These are phyloP conservation scores for Marchantia polymorpha DNA, from an alignment of 225 moss, liverwort and hornwort species.

Conservation along the genomic window DNA sequence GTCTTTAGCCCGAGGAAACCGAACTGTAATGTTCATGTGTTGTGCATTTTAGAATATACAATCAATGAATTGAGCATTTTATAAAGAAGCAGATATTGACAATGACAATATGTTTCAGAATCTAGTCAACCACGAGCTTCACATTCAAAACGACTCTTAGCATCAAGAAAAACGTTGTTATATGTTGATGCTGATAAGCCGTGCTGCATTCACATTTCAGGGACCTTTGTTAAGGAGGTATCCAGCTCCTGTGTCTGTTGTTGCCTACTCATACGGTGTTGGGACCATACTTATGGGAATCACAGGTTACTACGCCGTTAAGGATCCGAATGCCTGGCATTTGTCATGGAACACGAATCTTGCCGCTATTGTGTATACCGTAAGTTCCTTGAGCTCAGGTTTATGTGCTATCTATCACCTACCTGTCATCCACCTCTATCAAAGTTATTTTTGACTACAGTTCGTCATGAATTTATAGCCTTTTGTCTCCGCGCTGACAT, in stretches of 20 bases:
- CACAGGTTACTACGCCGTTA: constrained; percentile 62
- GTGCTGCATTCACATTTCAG: constrained; percentile 18
- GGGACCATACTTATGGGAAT: constrained; percentile 66
- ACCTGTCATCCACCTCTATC: background rate
- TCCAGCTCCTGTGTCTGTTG: constrained; percentile 66
- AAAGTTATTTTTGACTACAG: background rate
- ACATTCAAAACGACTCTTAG: too few relatives aligned
- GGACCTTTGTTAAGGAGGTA: constrained; percentile 45
- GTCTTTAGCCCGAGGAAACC: too few relatives aligned
- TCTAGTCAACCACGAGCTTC: too few relatives aligned
- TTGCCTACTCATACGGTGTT: constrained; percentile 60
- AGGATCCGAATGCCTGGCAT: constrained; percentile 53
- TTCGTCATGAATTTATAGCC: background rate
- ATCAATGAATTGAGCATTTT: too few relatives aligned
- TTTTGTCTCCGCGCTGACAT: background rate
- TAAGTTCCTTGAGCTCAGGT: constrained; percentile 31
- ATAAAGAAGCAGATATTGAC: too few relatives aligned
- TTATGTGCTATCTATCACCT: background rate
- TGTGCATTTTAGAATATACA: too few relatives aligned
- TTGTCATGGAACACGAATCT: constrained; percentile 52
- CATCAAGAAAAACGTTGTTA: background rate
- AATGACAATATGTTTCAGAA: too few relatives aligned
- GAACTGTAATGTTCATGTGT: too few relatives aligned
- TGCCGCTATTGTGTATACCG: constrained; percentile 57
- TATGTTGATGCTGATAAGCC: background rate